phyloP scores from a whole-genome alignment of 371 early-diverging fungal species.

The Mucor mucedo region DNA sequence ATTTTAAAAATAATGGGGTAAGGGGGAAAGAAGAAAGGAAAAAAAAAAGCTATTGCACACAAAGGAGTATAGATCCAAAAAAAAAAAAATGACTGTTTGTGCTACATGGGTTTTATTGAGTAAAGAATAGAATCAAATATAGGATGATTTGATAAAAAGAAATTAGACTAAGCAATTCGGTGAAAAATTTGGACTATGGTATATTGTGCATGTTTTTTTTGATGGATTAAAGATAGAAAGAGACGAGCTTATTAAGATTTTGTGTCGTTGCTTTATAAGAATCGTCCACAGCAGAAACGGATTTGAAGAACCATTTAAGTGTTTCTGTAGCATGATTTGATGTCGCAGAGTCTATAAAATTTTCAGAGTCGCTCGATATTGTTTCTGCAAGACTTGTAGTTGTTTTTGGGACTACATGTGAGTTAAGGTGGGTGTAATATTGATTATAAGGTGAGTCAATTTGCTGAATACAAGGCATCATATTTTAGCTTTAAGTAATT shows the following conservation, averaged over 20 bases:
- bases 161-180: slow-evolving; percentile 2
- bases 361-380: background rate
- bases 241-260: slow-evolving; percentile 27
- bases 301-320: slow-evolving; percentile 19
- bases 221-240: slow-evolving; percentile 22
- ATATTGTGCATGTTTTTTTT: background rate
- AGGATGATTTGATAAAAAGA: background rate
- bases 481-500: background rate
- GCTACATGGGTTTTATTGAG: background rate
- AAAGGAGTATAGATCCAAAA: background rate
- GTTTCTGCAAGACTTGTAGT: background rate
- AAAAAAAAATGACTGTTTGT: slow-evolving; percentile 12
- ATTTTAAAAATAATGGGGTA: background rate
- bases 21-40: background rate
- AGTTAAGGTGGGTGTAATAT: background rate
- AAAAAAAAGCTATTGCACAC: background rate
- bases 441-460: slow-evolving; percentile 2
- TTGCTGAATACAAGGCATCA: slow-evolving; percentile 12
- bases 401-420: background rate
- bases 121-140: no score
- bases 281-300: slow-evolving; percentile 13
- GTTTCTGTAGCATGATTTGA: slow-evolving; percentile 9
- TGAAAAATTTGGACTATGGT: background rate
- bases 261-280: slow-evolving; percentile 21
- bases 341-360: background rate